Evolutionary conservation across 371 early-diverging fungal species (phyloP).

Genomic region (Encephalitozoon romaleae): DNA sequence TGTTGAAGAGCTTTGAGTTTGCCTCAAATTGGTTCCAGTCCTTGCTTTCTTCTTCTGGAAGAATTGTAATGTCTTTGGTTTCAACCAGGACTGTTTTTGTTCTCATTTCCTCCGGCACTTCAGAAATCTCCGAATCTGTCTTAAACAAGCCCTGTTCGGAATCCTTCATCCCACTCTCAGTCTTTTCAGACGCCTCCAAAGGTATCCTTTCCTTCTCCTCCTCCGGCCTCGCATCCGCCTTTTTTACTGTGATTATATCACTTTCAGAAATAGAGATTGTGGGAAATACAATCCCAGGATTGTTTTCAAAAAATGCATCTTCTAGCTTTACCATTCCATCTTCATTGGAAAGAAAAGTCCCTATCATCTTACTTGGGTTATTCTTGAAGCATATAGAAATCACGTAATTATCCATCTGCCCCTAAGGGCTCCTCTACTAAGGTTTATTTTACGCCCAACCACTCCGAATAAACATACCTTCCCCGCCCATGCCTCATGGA

Average conservation of each 20-base stretch:
- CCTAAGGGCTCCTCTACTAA: background rate
- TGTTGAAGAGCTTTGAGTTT: conserved; percentile 81
- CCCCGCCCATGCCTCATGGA: conserved; percentile 14
- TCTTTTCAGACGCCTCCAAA: background rate
- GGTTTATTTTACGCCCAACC: background rate
- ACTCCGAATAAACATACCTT: background rate
- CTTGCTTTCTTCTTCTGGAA: background rate
- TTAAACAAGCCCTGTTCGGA: background rate
- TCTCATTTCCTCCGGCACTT: background rate
- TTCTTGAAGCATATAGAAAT: conserved; percentile 7
- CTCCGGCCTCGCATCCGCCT: background rate
- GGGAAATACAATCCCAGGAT: background rate
- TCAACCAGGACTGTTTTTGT: background rate
- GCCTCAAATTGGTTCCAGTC: conserved; percentile 95
- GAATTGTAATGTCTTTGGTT: background rate
- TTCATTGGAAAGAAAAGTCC: background rate
- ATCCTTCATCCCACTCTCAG: background rate
- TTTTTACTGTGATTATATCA: background rate
- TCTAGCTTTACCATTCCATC: background rate
- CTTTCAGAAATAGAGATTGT: conserved; percentile 2
- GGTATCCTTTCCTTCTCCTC: background rate
- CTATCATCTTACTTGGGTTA: conserved; percentile 9
- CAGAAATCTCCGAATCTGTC: background rate
- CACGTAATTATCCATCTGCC: background rate
- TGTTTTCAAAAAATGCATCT: background rate